Conservation (phyloP, 805 yeast genomes). For the Cyberlindnera japonica region DNA sequence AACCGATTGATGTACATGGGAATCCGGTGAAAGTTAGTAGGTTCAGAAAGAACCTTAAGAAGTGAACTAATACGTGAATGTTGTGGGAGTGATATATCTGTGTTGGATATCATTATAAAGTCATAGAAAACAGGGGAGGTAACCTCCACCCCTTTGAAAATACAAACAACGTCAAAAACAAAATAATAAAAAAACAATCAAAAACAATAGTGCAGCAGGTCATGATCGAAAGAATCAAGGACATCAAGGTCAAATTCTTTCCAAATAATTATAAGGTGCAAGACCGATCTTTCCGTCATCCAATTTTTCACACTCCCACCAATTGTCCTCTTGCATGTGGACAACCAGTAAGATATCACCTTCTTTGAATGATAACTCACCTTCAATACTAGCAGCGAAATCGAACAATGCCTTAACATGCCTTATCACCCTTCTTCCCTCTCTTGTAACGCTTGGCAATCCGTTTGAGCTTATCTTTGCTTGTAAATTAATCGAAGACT, state of each 20-base stretch:
- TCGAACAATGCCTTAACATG: slow-evolving; percentile 55
- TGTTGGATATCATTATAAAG: too few relatives aligned
- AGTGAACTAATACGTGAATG: too few relatives aligned
- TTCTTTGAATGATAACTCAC: slow-evolving; percentile 56
- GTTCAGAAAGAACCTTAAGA: slow-evolving; percentile 45
- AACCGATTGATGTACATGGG: slow-evolving; percentile 65
- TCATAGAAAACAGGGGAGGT: too few relatives aligned
- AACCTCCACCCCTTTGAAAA: too few relatives aligned
- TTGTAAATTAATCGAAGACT: slow-evolving; percentile 25
- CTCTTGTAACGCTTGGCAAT: slow-evolving; percentile 46
- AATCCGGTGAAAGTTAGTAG: slow-evolving; percentile 58
- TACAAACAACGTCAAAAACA: background rate
- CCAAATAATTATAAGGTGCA: slow-evolving; percentile 60
- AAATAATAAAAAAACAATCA: background rate
- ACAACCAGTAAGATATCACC: slow-evolving; percentile 52
- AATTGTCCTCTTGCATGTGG: slow-evolving; percentile 62
- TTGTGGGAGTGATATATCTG: too few relatives aligned
- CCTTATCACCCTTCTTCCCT: slow-evolving; percentile 50
- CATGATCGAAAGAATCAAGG: background rate
- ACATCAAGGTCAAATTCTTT: slow-evolving; percentile 9
- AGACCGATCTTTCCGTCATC: slow-evolving; percentile 41
- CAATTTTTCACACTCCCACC: slow-evolving; percentile 69
- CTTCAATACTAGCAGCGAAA: slow-evolving; percentile 56
- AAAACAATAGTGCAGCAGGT: background rate
- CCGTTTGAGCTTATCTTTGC: slow-evolving; percentile 28